Conservation (phyloP, 2,329 filamentous ascomycete species). For the Aspergillus sp. region DNA sequence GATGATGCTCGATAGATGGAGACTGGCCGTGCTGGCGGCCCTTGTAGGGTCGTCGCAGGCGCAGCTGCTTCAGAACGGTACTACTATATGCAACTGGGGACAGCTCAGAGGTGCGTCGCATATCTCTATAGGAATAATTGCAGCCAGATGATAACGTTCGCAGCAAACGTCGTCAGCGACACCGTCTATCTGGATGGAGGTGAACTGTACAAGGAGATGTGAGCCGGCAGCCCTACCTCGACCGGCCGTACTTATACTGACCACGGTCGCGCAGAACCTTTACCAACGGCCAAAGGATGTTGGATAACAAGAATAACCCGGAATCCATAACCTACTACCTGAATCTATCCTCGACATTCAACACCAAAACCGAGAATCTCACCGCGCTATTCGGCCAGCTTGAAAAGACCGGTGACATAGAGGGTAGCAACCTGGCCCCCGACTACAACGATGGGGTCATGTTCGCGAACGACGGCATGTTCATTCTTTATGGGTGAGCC, state of each 20-base stretch:
- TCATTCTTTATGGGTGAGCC: slow-evolving; percentile 59
- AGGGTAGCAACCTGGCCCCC: slow-evolving; percentile 55
- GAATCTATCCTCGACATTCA: slow-evolving; percentile 60
- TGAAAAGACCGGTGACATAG: slow-evolving; percentile 50
- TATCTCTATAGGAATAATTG: not conserved
- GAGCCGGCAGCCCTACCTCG: not conserved
- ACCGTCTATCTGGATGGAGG: slow-evolving; percentile 68
- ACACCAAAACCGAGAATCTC: slow-evolving; percentile 51
- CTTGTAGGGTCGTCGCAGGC: slow-evolving; percentile 24
- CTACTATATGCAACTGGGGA: slow-evolving; percentile 61
- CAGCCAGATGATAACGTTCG: not conserved
- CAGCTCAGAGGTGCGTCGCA: slow-evolving; percentile 36
- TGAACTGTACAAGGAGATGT: slow-evolving; percentile 28
- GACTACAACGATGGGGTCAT: slow-evolving; percentile 64
- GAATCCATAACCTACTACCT: slow-evolving; percentile 57
- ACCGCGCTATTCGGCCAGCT: slow-evolving; percentile 52
- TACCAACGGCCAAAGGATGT: not conserved
- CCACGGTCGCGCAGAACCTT: not conserved
- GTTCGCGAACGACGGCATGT: slow-evolving; percentile 63
- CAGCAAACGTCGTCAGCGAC: slow-evolving; percentile 60
- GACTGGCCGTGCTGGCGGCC: not conserved
- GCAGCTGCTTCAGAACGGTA: slow-evolving; percentile 55
- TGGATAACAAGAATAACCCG: slow-evolving; percentile 37
- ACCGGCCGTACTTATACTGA: not conserved
- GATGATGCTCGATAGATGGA: not conserved